Conservation (phyloP, 345 rosid genomes). For the Hevea brasiliensis region DNA sequence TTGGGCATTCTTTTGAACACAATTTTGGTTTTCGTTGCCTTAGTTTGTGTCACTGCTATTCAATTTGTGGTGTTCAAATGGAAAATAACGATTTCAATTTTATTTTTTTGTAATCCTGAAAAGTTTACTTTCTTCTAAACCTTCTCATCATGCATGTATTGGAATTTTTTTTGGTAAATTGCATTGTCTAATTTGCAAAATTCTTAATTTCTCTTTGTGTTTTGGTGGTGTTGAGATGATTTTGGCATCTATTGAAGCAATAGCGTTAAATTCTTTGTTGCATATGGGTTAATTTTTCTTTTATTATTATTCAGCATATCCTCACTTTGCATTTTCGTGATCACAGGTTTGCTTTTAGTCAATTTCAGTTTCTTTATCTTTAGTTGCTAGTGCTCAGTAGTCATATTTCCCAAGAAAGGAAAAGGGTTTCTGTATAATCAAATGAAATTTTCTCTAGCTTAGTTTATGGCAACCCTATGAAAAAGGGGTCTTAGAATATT, state of each 20-base stretch:
- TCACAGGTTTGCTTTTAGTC: too few species aligned
- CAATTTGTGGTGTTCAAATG: neutral
- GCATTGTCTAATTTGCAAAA: neutral
- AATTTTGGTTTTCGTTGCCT: neutral
- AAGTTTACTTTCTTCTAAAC: neutral
- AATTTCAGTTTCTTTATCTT: neutral
- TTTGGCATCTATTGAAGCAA: neutral
- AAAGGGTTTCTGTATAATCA: too few species aligned
- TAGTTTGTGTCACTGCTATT: neutral
- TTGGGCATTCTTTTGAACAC: too few species aligned
- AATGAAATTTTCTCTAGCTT: neutral
- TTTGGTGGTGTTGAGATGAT: neutral
- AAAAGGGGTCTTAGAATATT: neutral
- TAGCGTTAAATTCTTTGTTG: neutral
- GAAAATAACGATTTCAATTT: neutral
- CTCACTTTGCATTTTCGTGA: neutral
- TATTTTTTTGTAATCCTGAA: too few species aligned
- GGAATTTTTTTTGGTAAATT: neutral
- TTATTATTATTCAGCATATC: too few species aligned
- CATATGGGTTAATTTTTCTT: too few species aligned
- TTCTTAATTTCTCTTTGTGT: neutral
- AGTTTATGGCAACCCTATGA: neutral
- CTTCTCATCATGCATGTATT: neutral
- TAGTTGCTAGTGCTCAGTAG: neutral
- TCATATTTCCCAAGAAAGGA: too few species aligned